Base-by-base conservation (phyloP, 2,329 filamentous ascomycete genomes). In the Alternaria triticimaculans region DNA sequence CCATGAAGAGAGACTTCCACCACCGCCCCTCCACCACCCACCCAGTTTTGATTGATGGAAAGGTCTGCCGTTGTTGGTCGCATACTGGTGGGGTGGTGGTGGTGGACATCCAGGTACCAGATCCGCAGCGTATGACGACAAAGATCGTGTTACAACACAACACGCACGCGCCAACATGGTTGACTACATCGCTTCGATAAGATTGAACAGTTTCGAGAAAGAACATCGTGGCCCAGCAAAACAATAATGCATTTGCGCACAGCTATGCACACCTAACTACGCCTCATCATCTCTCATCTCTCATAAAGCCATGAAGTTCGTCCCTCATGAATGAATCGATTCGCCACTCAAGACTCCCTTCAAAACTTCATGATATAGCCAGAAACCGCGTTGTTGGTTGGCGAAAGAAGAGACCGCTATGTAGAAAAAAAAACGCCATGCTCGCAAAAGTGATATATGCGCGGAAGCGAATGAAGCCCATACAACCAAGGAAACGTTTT, bases 361-460 rank as follows among this genome's bases (percentile, higher is more conserved):
- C 46, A 59, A 18, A 53, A 48, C 58, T 57, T 46, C 49, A 53
- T 51, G 48, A 12, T 9, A 26, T 26, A 26, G 30, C 26, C 6
- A 30, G 18, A 50, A 50, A 50, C 48, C 25, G 6, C 20, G 26
- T 50, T 26, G 25, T 26, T 4, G 25, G 25, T 26, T 26, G 25
- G 25, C 25, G 25, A 26, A 26, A 28, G 26, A 33, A 50, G 12
- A 33, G 46, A 46, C 20, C 54, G 54, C 54, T 56, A 44, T 61
- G 30, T 33, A 37, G 6, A 30, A 7, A 33, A 41, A 37, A 41
- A 26, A 37, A 62, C 60, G 60, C 60, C 60, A 55, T 55, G 60
- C 55, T 60, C 49, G 55, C 51, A 53, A 60, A 49, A 49, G 23
- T 63, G 60, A 63, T 63, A 63, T 63, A 63, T 60, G 41, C 60